Conservation (phyloP, 768 basidiomycete genomes). For the Mycena epipterygia region DNA sequence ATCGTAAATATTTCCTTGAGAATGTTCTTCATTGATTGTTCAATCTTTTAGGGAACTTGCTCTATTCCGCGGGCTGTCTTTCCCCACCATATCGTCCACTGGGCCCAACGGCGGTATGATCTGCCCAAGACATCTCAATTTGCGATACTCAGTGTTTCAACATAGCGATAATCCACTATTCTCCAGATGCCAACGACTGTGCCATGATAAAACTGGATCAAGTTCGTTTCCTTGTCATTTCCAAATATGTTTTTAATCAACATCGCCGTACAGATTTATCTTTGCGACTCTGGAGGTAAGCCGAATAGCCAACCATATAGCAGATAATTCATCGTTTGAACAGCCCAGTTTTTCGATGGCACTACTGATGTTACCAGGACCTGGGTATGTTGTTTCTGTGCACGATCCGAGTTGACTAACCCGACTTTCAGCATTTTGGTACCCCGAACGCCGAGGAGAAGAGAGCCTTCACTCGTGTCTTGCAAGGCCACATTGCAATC, state of each 20-base stretch:
- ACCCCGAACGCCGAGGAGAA: constrained; percentile 86
- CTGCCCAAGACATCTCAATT: neutral
- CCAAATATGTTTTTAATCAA: neutral
- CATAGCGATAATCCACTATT: constrained; percentile 93
- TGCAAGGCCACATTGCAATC: constrained; percentile 93
- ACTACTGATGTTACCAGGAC: constrained; percentile 97
- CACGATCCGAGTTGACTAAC: neutral
- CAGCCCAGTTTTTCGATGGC: constrained; percentile 90
- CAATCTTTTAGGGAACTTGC: constrained; percentile 66
- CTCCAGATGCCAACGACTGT: constrained; percentile 80
- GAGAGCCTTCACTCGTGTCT: constrained; percentile 90
- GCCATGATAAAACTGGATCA: constrained; percentile 83
- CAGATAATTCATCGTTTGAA: constrained; percentile 6
- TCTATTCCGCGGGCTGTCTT: constrained; percentile 89
- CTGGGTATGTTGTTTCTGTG: constrained; percentile 63
- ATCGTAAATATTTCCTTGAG: constrained; percentile 59
- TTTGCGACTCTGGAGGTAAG: constrained; percentile 87
- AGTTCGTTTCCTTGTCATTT: constrained; percentile 50
- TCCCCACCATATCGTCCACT: constrained; percentile 92
- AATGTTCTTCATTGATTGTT: neutral
- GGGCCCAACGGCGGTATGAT: constrained; percentile 91
- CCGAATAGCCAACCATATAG: neutral
- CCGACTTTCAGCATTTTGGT: constrained; percentile 82
- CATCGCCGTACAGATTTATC: constrained; percentile 51
- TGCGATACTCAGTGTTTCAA: neutral